Base-by-base conservation (phyloP, 2,329 filamentous ascomycete genomes). In the Scedosporium apiospermum region DNA sequence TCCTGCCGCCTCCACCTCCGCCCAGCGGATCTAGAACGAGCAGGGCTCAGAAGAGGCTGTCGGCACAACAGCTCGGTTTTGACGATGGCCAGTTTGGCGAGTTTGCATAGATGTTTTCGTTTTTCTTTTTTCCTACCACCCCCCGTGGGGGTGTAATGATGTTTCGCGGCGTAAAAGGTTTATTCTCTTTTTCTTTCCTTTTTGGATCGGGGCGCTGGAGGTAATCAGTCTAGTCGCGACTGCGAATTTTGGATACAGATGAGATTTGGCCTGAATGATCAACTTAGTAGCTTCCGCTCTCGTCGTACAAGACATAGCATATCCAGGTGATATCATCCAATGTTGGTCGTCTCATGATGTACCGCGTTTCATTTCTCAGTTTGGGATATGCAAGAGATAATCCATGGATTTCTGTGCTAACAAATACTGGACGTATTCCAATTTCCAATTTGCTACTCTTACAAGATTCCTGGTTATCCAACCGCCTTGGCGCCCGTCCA, bases 11-110 rank as follows among this genome's bases (percentile, higher is more conserved):
- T 30, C 88, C 89, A 6, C 88, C 88, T 1, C 85, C 80, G 83
- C 82, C 14, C 78, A 79, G 66, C 83, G 84, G 64, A 79, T 84
- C n/a, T 86, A 83, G 75, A 78, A 83, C 61, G 80, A 85, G 73
- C 82, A 85, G 74, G 60, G n/a, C 46, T 3, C 60, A 44, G 42
- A 30, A 44, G 60, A 79, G 82, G 68, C 77, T 76, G 68, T 81
- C 83, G 12, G 77, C 81, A 4, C 78, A 87, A 70, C 87, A 91
- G 64, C 70, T 93, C 66, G 90, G 90, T 0, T 95, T 95, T 69
- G 91, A 96, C 69, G 90, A 96, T 71, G 91, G 91, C 1, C 88
- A 93, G 70, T 93, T 92, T 82, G 91, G 90, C 21, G 91, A 96
- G 75, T 96, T 96, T 76, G 82, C 82, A 58, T 86, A 57, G 58